A percentile compares a stretch with the other conserved stretches of the same genome.
Conservation (phyloP, 129 eudicot species). For the Daucus carota region DH1_v3.0 NC_030381.2:15594501-15595000, state of each 20-base stretch:
- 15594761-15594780: neutral
- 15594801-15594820: neutral
- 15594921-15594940: too few relatives aligned
- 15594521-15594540: constrained; percentile 88
- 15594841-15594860: too few relatives aligned
- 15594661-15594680: neutral
- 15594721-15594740: neutral
- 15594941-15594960: too few relatives aligned
- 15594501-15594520: constrained; percentile 61
- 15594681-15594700: too few relatives aligned
- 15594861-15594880: too few relatives aligned
- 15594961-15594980: too few relatives aligned
- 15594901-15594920: too few relatives aligned
- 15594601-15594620: neutral
- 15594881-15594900: too few relatives aligned
- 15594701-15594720: too few relatives aligned
- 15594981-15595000: too few relatives aligned
- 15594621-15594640: neutral
- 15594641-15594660: neutral
- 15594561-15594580: constrained; percentile 29
- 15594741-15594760: neutral
- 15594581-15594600: neutral
- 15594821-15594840: too few relatives aligned
- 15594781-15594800: neutral
- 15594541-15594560: constrained; percentile 70